phyloP scores from a whole-genome alignment of 1,139 yeast genomes.

The Zygoascus sp. region DNA sequence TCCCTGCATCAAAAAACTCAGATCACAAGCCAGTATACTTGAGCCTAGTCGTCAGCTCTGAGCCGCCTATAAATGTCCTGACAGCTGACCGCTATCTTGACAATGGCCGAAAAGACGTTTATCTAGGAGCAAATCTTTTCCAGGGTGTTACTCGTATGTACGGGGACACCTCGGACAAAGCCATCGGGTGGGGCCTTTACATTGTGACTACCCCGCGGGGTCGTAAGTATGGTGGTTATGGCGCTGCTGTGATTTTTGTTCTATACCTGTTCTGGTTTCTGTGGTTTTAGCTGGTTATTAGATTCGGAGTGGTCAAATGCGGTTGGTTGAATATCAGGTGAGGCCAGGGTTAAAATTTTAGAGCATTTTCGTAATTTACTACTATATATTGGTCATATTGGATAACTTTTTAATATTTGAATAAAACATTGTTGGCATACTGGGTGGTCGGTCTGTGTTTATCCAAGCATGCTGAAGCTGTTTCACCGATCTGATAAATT shows the following conservation, averaged over 20 bases:
- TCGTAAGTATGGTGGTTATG: constrained; percentile 11
- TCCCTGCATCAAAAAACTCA: constrained; percentile 41
- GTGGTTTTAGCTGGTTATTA: background rate
- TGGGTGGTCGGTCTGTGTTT: no score
- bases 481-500: no score
- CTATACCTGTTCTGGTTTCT: constrained; percentile 12
- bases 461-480: no score
- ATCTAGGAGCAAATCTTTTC: constrained; percentile 16
- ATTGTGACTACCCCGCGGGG: constrained; percentile 22
- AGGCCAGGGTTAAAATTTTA: no score
- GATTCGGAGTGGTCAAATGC: background rate
- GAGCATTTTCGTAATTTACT: no score
- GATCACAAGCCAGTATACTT: constrained; percentile 49
- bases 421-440: no score
- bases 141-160: constrained; percentile 10
- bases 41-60: constrained; percentile 22
- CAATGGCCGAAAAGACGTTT: constrained; percentile 10
- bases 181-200: constrained; percentile 26
- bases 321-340: background rate
- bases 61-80: constrained; percentile 15
- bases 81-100: constrained; percentile 8
- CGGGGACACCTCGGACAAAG: constrained; percentile 22
- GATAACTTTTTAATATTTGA: no score
- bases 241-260: constrained; percentile 10
- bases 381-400: no score